A percentile compares a stretch with the other conserved stretches of the same genome.
Evolutionary conservation across 805 yeast species (phyloP).

Genomic region (Pichia nanzhaoensis): DNA sequence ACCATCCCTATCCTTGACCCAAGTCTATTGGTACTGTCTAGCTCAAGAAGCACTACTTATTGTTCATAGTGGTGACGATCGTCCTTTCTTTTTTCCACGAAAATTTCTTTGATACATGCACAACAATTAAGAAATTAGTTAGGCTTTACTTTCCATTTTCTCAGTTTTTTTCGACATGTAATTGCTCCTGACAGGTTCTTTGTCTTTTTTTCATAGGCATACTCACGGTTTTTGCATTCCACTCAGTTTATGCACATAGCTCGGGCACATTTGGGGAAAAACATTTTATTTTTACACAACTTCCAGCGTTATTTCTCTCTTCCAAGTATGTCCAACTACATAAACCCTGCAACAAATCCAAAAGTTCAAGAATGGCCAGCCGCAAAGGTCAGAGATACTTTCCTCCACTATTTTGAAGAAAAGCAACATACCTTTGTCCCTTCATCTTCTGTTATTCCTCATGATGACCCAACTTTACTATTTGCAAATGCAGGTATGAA

Average conservation of each 20-base stretch:
- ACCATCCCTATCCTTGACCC: conserved; percentile 62
- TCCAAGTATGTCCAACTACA: conserved; percentile 6
- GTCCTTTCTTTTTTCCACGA: too few species aligned
- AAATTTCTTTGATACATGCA: too few species aligned
- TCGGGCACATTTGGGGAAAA: neutral
- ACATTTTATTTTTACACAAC: neutral
- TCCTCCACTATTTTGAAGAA: conserved; percentile 69
- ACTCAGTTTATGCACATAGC: neutral
- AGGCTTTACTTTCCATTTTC: too few species aligned
- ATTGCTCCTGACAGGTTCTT: too few species aligned
- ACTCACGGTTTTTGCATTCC: too few species aligned
- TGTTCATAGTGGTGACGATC: too few species aligned
- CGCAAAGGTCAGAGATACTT: conserved; percentile 61
- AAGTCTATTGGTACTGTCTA: too few species aligned
- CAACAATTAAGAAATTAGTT: too few species aligned
- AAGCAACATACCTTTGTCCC: conserved; percentile 76
- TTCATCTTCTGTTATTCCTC: conserved; percentile 93
- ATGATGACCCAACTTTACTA: conserved; percentile 92
- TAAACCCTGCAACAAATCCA: conserved; percentile 11
- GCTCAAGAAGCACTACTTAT: too few species aligned
- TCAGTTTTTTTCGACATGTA: too few species aligned
- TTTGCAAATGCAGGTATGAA: conserved; percentile 99
- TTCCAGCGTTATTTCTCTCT: too few species aligned
- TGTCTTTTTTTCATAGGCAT: too few species aligned
- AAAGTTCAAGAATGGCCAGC: conserved; percentile 40